Percentiles rank a stretch among this genome's conserved stretches.
Evolutionary conservation across 2,329 filamentous ascomycete species (phyloP).

Genomic region (Akanthomyces muscarius): DNA sequence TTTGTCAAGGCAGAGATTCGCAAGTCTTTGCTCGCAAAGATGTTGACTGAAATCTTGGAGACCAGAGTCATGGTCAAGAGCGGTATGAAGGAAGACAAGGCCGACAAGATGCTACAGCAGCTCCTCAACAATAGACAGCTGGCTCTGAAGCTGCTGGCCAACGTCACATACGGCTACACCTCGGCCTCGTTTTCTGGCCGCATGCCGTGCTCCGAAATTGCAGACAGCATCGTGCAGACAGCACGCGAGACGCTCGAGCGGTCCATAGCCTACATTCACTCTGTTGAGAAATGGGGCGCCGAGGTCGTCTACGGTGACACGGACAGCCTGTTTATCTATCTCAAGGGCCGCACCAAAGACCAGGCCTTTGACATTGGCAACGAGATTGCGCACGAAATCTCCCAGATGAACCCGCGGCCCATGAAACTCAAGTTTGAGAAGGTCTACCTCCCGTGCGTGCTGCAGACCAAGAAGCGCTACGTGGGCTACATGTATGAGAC

Average conservation of each 20-base stretch:
- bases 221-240: conserved; percentile 96
- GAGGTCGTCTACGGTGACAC: conserved; percentile 99
- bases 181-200: conserved; percentile 94
- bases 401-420: conserved; percentile 82
- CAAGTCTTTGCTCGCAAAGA: conserved; percentile 89
- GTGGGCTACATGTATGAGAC: conserved; percentile 96
- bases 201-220: conserved; percentile 97
- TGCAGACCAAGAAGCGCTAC: conserved; percentile 95
- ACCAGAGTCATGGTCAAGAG: conserved; percentile 97
- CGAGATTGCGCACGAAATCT: conserved; percentile 85
- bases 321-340: conserved; percentile 86
- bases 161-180: conserved; percentile 97
- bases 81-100: conserved; percentile 90
- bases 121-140: conserved; percentile 91
- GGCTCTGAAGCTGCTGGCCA: conserved; percentile 93
- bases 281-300: conserved; percentile 79
- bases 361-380: conserved; percentile 90
- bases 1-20: conserved; percentile 81
- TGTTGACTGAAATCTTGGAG: conserved; percentile 93
- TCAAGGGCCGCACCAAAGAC: conserved; percentile 80
- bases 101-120: conserved; percentile 79
- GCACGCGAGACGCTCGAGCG: conserved; percentile 92
- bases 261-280: conserved; percentile 88
- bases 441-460: conserved; percentile 90
- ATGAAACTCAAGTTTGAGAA: conserved; percentile 98